Percentiles rank a stretch among this genome's conserved stretches.
Conservation (phyloP, 1,284 basidiomycete species). For the Puccinia hordei region DNA sequence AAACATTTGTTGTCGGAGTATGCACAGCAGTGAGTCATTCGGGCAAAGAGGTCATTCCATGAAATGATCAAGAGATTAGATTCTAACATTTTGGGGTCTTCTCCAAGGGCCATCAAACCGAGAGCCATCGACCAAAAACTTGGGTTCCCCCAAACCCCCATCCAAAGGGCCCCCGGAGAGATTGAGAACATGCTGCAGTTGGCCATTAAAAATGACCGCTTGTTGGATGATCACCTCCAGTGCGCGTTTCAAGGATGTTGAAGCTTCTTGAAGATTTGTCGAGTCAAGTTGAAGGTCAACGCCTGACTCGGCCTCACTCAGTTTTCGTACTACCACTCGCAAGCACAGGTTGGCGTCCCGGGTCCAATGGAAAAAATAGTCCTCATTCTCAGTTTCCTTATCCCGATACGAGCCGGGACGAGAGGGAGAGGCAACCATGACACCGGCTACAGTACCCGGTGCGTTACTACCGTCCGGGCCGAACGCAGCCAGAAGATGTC, state of each 20-base stretch:
- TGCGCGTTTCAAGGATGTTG: neutral
- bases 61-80: neutral
- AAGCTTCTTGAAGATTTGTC: constrained; percentile 53
- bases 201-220: constrained; percentile 58
- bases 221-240: constrained; percentile 54
- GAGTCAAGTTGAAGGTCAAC: constrained; percentile 38
- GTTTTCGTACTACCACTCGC: constrained; percentile 46
- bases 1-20: too few relatives aligned
- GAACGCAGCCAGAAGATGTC: constrained; percentile 51
- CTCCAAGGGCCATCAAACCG: constrained; percentile 62
- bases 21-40: too few relatives aligned
- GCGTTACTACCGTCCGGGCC: constrained; percentile 53
- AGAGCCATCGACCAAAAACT: constrained; percentile 62
- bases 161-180: constrained; percentile 61
- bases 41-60: too few relatives aligned
- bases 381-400: constrained; percentile 52
- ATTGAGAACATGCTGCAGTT: constrained; percentile 61
- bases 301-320: constrained; percentile 50
- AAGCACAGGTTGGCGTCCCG: constrained; percentile 52
- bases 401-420: constrained; percentile 50
- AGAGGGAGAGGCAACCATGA: constrained; percentile 52
- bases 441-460: constrained; percentile 47
- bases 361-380: constrained; percentile 54
- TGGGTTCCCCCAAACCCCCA: constrained; percentile 65
- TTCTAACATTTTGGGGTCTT: constrained; percentile 59